phyloP scores from a whole-genome alignment of 305 asterid species.

The Solanum hybrid region DNA sequence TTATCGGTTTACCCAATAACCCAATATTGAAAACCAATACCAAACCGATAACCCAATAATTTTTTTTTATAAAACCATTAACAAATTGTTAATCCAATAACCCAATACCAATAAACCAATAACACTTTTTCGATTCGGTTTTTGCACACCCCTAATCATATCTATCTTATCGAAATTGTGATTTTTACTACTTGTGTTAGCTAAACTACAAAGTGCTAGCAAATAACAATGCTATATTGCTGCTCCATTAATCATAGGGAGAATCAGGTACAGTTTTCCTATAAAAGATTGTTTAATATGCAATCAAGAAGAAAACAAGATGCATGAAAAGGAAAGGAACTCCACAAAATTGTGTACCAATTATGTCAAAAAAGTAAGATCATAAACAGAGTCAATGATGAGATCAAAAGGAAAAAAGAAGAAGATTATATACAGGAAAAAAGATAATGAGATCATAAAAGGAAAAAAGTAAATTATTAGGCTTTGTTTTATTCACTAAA shows the following conservation, averaged over 20 bases:
- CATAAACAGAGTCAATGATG: background rate
- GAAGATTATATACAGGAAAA: background rate
- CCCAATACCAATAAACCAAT: too few species aligned
- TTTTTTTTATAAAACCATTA: too few species aligned
- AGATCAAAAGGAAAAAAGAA: background rate
- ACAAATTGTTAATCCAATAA: too few species aligned
- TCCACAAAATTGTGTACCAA: background rate
- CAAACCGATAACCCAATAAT: too few species aligned
- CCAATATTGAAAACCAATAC: too few species aligned
- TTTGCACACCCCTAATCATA: too few species aligned
- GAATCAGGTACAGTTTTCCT: background rate
- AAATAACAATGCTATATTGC: background rate
- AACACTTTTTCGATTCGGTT: too few species aligned
- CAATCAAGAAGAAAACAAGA: background rate
- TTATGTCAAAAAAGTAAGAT: background rate
- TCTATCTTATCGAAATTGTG: rapidly evolving
- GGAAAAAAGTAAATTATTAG: background rate
- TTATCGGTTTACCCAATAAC: too few species aligned
- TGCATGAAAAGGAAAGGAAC: background rate
- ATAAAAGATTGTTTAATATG: background rate
- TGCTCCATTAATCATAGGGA: background rate
- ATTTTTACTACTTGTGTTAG: background rate
- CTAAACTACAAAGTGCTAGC: background rate
- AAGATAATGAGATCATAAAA: background rate
- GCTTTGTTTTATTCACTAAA: background rate